Conservation (phyloP, 2,329 filamentous ascomycete species). For the Mariannaea sp. region DNA sequence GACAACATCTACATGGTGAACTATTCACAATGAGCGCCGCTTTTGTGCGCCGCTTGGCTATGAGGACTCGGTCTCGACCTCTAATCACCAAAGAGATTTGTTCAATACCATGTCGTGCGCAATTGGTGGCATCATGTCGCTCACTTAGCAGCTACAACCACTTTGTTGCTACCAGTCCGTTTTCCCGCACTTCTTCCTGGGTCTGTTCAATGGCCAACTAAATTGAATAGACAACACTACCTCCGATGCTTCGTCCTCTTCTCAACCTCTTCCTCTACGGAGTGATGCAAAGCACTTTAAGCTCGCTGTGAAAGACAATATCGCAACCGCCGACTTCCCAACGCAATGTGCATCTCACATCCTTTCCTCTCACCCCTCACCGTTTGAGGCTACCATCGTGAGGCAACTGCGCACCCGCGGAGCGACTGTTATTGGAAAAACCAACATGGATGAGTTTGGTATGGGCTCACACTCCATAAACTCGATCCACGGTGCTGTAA, state of each 20-base stretch:
- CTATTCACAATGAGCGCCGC: slow-evolving; percentile 40
- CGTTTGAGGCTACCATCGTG: slow-evolving; percentile 83
- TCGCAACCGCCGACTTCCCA: slow-evolving; percentile 64
- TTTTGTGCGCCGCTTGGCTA: slow-evolving; percentile 35
- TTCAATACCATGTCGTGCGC: slow-evolving; percentile 4
- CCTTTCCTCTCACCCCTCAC: slow-evolving; percentile 71
- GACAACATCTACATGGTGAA: slow-evolving; percentile 30
- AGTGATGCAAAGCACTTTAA: slow-evolving; percentile 43
- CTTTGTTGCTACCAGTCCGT: slow-evolving; percentile 43
- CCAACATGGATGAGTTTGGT: slow-evolving; percentile 94
- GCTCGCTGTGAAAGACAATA: slow-evolving; percentile 78
- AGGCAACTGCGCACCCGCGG: slow-evolving; percentile 66
- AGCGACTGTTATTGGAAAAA: slow-evolving; percentile 73
- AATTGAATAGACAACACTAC: slow-evolving; percentile 22
- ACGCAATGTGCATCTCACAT: slow-evolving; percentile 86
- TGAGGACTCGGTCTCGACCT: neutral
- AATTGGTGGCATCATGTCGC: slow-evolving; percentile 32
- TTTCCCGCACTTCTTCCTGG: slow-evolving; percentile 2
- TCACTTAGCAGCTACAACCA: slow-evolving; percentile 44
- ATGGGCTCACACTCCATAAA: slow-evolving; percentile 87
- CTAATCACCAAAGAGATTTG: neutral
- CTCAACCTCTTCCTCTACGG: slow-evolving; percentile 22
- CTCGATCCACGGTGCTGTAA: slow-evolving; percentile 70
- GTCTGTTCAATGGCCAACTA: slow-evolving; percentile 11
- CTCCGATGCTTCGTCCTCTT: neutral